Evolutionary conservation across 352 stramenopile genomes (phyloP).

Genomic region (Thraustochytrium sp.): DNA sequence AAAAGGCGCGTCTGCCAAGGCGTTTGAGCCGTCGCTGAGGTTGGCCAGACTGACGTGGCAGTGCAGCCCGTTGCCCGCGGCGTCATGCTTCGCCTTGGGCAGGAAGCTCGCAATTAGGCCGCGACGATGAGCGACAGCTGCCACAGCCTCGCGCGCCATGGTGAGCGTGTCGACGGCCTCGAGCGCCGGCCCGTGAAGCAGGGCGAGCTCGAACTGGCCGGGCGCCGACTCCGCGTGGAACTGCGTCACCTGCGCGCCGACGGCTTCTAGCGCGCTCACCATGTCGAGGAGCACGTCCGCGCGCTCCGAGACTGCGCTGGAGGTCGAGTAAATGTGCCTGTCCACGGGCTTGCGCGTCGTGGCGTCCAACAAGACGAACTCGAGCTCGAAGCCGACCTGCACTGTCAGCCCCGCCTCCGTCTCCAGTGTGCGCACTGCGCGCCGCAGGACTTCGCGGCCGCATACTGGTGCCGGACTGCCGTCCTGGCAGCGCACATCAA

Average conservation of each 20-base stretch:
- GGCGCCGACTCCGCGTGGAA: constrained; percentile 37
- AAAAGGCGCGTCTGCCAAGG: neutral
- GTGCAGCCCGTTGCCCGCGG: constrained; percentile 16
- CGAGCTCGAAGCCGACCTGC: constrained; percentile 12
- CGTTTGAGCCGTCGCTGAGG: neutral
- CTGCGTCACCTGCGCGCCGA: neutral
- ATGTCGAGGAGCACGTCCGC: constrained; percentile 1
- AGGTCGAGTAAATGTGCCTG: neutral
- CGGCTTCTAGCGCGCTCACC: neutral
- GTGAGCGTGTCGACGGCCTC: constrained; percentile 19
- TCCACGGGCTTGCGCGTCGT: constrained; percentile 3
- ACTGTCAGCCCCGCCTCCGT: neutral
- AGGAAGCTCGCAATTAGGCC: constrained; percentile 24
- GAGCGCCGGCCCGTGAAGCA: neutral
- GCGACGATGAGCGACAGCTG: neutral
- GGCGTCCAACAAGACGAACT: neutral
- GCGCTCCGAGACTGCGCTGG: neutral
- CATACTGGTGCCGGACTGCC: neutral
- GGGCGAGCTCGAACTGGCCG: constrained; percentile 37
- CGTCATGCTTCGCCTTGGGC: neutral
- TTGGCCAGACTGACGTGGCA: constrained; percentile 31
- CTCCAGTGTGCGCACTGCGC: neutral
- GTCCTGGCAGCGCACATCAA: neutral
- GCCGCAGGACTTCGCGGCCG: neutral
- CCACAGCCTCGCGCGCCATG: constrained; percentile 19